Evolutionary conservation across 2,329 filamentous ascomycete species (phyloP), one percentile per base, ranked within the genome.

Genomic region (Trichoderma guizhouense): DNA sequence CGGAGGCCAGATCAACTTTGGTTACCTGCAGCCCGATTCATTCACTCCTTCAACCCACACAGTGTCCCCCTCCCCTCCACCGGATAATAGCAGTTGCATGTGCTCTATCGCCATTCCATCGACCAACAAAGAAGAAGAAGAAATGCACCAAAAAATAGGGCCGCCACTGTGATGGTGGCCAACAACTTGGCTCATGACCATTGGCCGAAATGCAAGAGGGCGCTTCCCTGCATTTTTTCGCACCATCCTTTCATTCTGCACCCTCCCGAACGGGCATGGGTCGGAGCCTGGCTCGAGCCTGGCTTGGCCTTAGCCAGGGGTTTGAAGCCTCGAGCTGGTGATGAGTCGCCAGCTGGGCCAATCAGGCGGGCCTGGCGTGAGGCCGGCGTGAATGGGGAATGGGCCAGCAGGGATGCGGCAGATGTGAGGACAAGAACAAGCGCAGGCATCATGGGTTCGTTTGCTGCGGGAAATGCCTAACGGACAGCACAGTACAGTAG

Each of bases 221-320:
- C 68, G 58, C 60, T 63, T 70, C 68, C 32, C 43, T 26, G 34
- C 69, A 34, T 57, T 32, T 51, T 43, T 43, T 21, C 30, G 53
- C 57, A 39, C 66, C 55, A 51, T 69, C 66, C 66, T 69, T 69
- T 69, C 66, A 69, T 69, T 69, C 66, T 69, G 30, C 66, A 70
- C 66, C 60, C 66, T 43, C 71, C 71, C 53, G 51, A 72, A 72
- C 11, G 18, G 71, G 71, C 71, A 51, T 58, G 60, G 65, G 30
- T 15, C 47, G n/a, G 39, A 47, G 58, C 60, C 70, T 36, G 36
- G 63, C 34, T 43, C 57, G 57, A 36, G 39, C 51, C n/a, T n/a
- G n/a, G n/a, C n/a, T n/a, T n/a, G n/a, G n/a, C n/a, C 36, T 66
- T 72, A 72, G 71, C 65, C 71, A 72, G 71, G 71, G 71, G 71